A percentile compares a stretch with the other conserved stretches of the same genome.
Evolutionary conservation across 352 stramenopile species (phyloP).

Genomic region (Phytophthora idaei): DNA sequence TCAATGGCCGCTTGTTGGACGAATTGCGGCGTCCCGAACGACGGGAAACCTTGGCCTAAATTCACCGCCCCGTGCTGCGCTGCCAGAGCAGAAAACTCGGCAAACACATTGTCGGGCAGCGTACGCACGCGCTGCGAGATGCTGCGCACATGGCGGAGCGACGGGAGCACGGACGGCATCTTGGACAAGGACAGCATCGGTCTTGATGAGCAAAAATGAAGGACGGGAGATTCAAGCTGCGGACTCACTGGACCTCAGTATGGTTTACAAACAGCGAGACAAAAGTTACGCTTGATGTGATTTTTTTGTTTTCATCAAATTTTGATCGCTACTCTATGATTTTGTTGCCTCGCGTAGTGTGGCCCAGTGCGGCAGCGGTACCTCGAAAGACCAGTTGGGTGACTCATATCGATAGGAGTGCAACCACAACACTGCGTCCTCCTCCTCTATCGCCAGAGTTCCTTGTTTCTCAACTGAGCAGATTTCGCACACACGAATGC

Average conservation of each 20-base stretch:
- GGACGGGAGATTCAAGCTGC: not conserved
- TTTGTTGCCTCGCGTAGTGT: constrained; percentile 4
- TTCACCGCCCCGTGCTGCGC: constrained; percentile 90
- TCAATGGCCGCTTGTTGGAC: constrained; percentile 88
- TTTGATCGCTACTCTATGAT: not conserved
- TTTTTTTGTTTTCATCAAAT: not conserved
- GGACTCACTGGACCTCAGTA: not conserved
- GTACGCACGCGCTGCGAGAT: constrained; percentile 70
- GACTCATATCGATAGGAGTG: constrained; percentile 62
- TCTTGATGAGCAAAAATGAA: constrained; percentile 2
- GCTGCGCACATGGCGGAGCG: constrained; percentile 25
- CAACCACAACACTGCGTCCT: constrained; percentile 45
- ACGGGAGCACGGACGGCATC: constrained; percentile 5
- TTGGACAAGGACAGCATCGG: constrained; percentile 14
- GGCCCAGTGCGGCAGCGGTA: constrained; percentile 51
- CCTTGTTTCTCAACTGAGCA: constrained; percentile 15
- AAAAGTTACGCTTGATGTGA: not conserved
- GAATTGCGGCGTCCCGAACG: constrained; percentile 93
- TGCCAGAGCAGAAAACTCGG: constrained; percentile 88
- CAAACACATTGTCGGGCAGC: constrained; percentile 85
- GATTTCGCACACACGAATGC: constrained; percentile 27
- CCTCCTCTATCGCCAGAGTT: not conserved
- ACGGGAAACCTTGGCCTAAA: constrained; percentile 96
- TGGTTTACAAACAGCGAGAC: not conserved
- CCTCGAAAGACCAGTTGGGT: constrained; percentile 41